These are phyloP conservation scores for Apiospora aurea DNA, from an alignment of 2,329 filamentous ascomycete genomes.

Conservation along the genomic window DNA sequence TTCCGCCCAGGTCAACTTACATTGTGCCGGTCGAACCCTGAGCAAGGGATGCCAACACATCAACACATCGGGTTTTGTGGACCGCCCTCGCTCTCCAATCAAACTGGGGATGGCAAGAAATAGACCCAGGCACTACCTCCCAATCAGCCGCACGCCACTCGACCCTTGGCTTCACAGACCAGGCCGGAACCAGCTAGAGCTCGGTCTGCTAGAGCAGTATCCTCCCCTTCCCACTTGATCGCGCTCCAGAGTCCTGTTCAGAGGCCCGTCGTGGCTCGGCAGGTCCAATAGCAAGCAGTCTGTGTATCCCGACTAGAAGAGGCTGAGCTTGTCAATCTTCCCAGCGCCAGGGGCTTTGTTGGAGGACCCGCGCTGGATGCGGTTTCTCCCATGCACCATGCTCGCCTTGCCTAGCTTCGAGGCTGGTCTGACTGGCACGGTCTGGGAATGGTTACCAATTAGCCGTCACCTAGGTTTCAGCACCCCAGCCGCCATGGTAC, in stretches of 20 bases:
- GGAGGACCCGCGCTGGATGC: not conserved
- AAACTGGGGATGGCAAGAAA: not conserved
- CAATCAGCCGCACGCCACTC: conserved; percentile 6
- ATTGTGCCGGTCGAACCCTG: not conserved
- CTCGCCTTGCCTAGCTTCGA: conserved; percentile 12
- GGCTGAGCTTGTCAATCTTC: conserved; percentile 8
- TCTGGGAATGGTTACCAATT: conserved; percentile 3
- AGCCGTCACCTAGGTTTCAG: conserved; percentile 2
- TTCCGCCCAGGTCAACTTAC: not conserved
- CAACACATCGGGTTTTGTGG: conserved; percentile 4
- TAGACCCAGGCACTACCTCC: conserved; percentile 4
- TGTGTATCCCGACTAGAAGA: conserved; percentile 5
- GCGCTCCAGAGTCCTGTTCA: not conserved
- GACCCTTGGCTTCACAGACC: not conserved
- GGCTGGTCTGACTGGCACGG: not conserved
- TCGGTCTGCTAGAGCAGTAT: conserved; percentile 1
- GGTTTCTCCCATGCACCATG: not conserved
- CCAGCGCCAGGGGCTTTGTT: conserved; percentile 20
- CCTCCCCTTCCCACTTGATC: not conserved
- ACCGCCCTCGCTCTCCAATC: not conserved
- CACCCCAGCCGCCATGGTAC: not conserved
- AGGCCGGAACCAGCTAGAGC: not conserved
- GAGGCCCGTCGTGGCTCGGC: conserved; percentile 9
- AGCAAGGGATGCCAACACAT: conserved; percentile 20
- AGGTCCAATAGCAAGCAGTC: conserved; percentile 11